Base-by-base conservation (phyloP, 2,329 filamentous ascomycete genomes). In the Septoria petroselini region DNA sequence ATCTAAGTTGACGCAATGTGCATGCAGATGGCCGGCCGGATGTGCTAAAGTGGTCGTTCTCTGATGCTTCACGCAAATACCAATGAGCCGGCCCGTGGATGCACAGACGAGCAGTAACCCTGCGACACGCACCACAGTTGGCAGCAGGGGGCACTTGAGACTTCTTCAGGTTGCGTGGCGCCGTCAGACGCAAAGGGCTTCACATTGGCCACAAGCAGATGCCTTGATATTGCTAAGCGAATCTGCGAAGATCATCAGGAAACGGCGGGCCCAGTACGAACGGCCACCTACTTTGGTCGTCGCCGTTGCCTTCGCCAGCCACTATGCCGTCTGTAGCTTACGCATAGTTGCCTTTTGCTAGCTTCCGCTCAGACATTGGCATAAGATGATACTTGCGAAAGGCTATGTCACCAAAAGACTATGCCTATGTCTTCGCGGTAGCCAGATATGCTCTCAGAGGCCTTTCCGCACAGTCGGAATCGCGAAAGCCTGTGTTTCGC, bases 1-100 rank as follows among this genome's bases (percentile, higher is more conserved):
- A 47, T 55, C 53, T 44, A 41, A 30, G 44, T 44, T 35, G 41
- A 45, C 27, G 31, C 44, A 18, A 48, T 42, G 18, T 42, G 44
- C 50, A 52, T 53, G 40, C 35, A 18, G 19, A 37, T 34, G 44
- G 50, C 39, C 40, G 11, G 34, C 40, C 50, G 45, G 40, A 41
- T 25, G 17, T 25, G 34, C 45, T 21, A 41, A 33, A 45, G 44
- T 42, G 34, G 40, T 43, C 46, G 44, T 27, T 43, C 27, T 30
- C 37, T 25, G 41, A 27, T 23, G 33, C 31, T 39, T 34, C 33
- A 43, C 25, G 41, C 23, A 27, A 38, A 29, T 34, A 21, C 11
- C 14, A 18, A 40, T 12, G 41, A 44, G 30, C 2, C n/a, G 14
- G 27, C 9, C 14, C 21, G 14, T 17, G 9, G 9, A 8, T 41